Evolutionary conservation across 208 protist genomes (phyloP).

Genomic region (Tritrichomonas foetus): DNA sequence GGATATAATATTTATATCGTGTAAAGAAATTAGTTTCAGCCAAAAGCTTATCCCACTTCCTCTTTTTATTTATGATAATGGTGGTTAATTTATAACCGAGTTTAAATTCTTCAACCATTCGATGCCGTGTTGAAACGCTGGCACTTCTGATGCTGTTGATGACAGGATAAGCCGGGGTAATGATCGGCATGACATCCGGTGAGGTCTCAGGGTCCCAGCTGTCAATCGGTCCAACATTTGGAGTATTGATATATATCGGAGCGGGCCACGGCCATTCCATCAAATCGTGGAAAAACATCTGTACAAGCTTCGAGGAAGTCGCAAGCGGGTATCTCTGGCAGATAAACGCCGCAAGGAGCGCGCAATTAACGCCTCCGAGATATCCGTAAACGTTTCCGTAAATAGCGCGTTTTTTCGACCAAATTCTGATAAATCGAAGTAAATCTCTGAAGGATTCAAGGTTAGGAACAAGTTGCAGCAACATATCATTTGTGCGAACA

Average conservation of each 20-base stretch:
- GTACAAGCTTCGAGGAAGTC: not conserved
- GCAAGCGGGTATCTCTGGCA: not conserved
- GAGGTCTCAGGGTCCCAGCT: not conserved
- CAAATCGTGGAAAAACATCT: not conserved
- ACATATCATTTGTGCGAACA: conserved; percentile 14
- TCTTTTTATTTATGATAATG: not conserved
- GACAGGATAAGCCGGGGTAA: not conserved
- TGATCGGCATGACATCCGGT: not conserved
- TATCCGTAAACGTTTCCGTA: conserved; percentile 39
- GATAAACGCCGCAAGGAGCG: not conserved
- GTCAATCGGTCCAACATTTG: not conserved
- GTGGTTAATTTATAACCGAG: not conserved
- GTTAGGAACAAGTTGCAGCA: not conserved
- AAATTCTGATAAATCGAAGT: not conserved
- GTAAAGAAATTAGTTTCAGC: not conserved
- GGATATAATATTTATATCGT: not conserved
- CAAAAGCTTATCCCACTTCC: not conserved
- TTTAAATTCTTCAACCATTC: not conserved
- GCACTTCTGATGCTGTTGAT: not conserved
- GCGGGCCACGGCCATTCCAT: not conserved
- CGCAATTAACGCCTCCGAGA: conserved; percentile 4
- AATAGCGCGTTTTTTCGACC: not conserved
- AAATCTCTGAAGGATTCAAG: not conserved
- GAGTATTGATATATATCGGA: not conserved
- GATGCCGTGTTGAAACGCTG: not conserved